Percentiles rank a stretch among this genome's conserved stretches.
phyloP scores from a whole-genome alignment of 2,329 filamentous ascomycete genomes.

The Rhynchosporium agropyri region DNA sequence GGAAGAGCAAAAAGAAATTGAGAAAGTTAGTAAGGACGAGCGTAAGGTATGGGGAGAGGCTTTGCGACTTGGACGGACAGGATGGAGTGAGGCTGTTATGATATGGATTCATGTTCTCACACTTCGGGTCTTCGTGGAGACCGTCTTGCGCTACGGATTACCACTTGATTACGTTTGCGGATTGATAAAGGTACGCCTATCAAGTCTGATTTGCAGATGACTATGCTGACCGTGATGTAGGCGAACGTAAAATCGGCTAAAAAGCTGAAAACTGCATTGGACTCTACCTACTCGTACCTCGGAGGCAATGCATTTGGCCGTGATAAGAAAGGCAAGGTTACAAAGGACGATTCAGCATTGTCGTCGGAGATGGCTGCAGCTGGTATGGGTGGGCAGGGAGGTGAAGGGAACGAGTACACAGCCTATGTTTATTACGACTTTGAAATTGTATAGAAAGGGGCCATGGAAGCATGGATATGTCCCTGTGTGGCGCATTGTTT shows the following conservation, averaged over 20 bases:
- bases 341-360: constrained; percentile 81
- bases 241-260: constrained; percentile 80
- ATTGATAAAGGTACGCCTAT: constrained; percentile 71
- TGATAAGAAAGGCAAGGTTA: constrained; percentile 90
- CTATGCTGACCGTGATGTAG: constrained; percentile 49
- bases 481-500: constrained; percentile 29
- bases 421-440: constrained; percentile 98
- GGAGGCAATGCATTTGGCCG: constrained; percentile 91
- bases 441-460: constrained; percentile 58
- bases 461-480: constrained; percentile 16
- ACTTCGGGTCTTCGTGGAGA: constrained; percentile 93
- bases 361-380: constrained; percentile 83
- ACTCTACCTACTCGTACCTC: constrained; percentile 85
- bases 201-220: not conserved
- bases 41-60: constrained; percentile 93
- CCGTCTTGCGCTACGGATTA: constrained; percentile 92
- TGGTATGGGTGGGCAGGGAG: constrained; percentile 61
- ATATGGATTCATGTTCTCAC: constrained; percentile 92
- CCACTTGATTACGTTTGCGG: constrained; percentile 87
- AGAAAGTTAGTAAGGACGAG: constrained; percentile 80
- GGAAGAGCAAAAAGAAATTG: constrained; percentile 84
- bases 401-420: constrained; percentile 82
- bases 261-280: constrained; percentile 78
- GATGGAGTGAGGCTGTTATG: constrained; percentile 95
- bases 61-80: constrained; percentile 81